phyloP scores from a whole-genome alignment of 768 basidiomycete species.

The Tricholoma terreum region DNA sequence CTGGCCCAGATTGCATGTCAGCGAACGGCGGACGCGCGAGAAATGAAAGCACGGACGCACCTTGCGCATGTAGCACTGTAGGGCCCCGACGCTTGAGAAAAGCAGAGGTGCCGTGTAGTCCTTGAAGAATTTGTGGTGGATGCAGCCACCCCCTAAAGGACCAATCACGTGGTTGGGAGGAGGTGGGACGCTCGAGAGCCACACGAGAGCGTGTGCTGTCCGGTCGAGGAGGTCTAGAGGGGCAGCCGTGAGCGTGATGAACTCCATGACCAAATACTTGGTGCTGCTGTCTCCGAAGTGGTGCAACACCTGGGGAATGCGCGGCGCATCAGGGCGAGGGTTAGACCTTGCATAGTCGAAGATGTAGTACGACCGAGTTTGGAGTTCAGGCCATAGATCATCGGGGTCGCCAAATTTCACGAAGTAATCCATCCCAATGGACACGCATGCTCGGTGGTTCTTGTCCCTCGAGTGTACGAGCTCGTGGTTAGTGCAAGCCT shows the following conservation, averaged over 20 bases:
- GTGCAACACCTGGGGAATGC: constrained; percentile 20
- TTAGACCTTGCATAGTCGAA: constrained; percentile 15
- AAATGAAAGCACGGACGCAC: constrained; percentile 11
- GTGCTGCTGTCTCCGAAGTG: constrained; percentile 14
- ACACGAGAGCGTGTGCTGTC: constrained; percentile 20
- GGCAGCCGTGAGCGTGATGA: constrained; percentile 16
- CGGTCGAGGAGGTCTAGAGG: constrained; percentile 8
- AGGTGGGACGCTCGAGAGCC: constrained; percentile 21
- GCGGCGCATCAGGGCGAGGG: constrained; percentile 19
- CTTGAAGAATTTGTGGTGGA: constrained; percentile 20
- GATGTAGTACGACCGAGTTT: constrained; percentile 24
- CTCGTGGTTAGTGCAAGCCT: constrained; percentile 3
- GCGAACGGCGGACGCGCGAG: too few relatives aligned
- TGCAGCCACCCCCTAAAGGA: constrained; percentile 17
- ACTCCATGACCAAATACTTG: constrained; percentile 27
- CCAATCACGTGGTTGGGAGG: constrained; percentile 14
- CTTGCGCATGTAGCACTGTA: constrained; percentile 14
- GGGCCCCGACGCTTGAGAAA: constrained; percentile 18
- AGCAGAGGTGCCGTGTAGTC: constrained; percentile 15
- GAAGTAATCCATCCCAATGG: not conserved
- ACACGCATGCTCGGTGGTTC: not conserved
- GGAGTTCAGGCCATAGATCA: constrained; percentile 13
- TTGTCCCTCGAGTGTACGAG: not conserved
- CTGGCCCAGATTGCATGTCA: too few relatives aligned
- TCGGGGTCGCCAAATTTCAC: not conserved